Evolutionary conservation across 768 basidiomycete genomes (phyloP), one percentile per base, ranked within the genome.

Genomic region (Termitomyces sp.): DNA sequence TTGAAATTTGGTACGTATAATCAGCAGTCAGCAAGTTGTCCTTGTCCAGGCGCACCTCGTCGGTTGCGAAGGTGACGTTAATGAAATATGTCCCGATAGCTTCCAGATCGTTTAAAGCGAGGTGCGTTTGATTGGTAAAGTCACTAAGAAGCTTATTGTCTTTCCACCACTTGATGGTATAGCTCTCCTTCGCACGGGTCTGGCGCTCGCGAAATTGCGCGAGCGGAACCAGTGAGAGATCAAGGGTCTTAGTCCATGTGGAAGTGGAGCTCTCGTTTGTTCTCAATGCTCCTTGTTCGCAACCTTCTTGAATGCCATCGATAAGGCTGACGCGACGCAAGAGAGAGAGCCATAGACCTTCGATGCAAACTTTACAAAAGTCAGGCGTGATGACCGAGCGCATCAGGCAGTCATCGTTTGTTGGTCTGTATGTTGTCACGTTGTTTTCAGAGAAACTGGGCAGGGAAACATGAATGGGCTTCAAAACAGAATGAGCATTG

Each of bases 351-450:
- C 90, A 92, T 33, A 92, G 81, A 5, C 80, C 87, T 61, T 92
- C 90, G 14, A 80, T 64, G 65, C 90, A 92, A 52, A 82, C 84
- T 61, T 76, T 82, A 76, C 90, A 92, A 67, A 92, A 88, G 65
- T 87, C 81, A 55, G 88, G 84, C 0, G 79, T 76, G 30, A 79
- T 83, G 43, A 90, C 85, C 54, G 74, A 72, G 43, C 90, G 87
- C 90, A 92, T 92, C 48, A 92, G 81, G 66, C 90, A 92, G 67
- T 85, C 87, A 59, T 89, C 85, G 61, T 90, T 89, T 2, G 90
- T 92, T 3, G 90, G 90, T n/a, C 90, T 81, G 70, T 87, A 92
- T 3, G 81, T 79, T 0, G 87, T 90, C 52, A 69, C 68, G 63
- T 91, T 89, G 40, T 73, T 68, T 35, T 84, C 76, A 0, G 86